These are phyloP conservation scores for Cornus kousa DNA, from an alignment of 148 eudicot species.

Conservation along the genomic window DNA sequence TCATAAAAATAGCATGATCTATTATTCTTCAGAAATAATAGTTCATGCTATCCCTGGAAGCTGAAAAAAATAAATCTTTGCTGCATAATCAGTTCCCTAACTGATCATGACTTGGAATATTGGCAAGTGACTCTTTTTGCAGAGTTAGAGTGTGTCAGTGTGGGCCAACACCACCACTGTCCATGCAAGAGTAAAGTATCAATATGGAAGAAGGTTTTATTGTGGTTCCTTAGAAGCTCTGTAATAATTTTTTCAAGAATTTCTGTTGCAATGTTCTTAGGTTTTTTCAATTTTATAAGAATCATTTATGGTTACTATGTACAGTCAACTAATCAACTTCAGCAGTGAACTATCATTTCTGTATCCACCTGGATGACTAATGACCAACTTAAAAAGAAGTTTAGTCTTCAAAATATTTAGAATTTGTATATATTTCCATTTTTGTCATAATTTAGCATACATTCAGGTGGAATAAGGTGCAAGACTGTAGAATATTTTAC, in stretches of 20 bases:
- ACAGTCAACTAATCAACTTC: not conserved
- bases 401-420: no score
- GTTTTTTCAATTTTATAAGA: not conserved
- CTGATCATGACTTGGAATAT: not conserved
- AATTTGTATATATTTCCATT: no score
- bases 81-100: not conserved
- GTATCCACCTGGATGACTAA: no score
- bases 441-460: no score
- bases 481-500: no score
- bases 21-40: no score
- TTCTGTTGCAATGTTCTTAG: not conserved
- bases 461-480: no score
- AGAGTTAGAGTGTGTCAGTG: no score
- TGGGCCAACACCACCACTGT: not conserved
- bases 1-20: no score
- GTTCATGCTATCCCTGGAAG: not conserved
- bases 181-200: not conserved
- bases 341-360: no score
- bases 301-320: not conserved
- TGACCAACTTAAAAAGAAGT: not conserved
- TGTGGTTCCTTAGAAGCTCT: not conserved
- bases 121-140: not conserved
- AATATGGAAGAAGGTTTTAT: not conserved
- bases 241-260: not conserved
- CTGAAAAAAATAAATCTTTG: not conserved